Evolutionary conservation across 257 asterid genomes (phyloP), one percentile per base, ranked within the genome.

Genomic region (Petunia secreta): DNA sequence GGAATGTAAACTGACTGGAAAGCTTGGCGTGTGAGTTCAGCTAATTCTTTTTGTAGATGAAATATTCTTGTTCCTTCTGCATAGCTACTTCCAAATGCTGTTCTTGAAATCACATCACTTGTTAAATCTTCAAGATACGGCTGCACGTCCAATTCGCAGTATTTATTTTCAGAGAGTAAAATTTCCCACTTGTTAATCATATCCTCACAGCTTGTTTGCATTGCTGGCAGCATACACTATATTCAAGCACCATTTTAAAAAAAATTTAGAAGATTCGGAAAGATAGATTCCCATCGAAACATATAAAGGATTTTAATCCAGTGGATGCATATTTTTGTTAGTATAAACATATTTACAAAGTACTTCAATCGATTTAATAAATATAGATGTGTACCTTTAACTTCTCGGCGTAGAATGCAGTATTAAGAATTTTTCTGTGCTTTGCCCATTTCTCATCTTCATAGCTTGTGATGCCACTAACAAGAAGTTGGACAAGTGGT

Each of bases 401-500:
- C 60, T 91, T 91, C 66, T 88, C 90, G 0, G 59, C 3, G 54
- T 91, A 78, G 83, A 92, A 91, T 2, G 94, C 97, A 1, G 92
- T 90, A 58, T 81, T 88, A 75, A 92, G 75, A 50, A 92, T 89
- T 59, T 80, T 89, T 66, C 97, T 78, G 36, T 91, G 95, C 79
- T 85, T 85, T n/a, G 89, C 87, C 97, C 97, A 92, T 63, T 89
- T 85, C 1, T 87, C 77, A 34, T 75, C 97, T 41, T 92, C 94
- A 40, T 87, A 86, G 41, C 82, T 80, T 3, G 85, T 57, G 43
- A 92, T 8, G 11, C 97, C 97, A 63, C 85, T 78, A 0, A 85
- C 86, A 2, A 92, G 86, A 8, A 83, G 86, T 46, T 85, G 81
- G 2, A 76, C 84, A 25, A 92, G 82, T 9, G 96, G 97, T 40